phyloP scores from a whole-genome alignment of 2,329 filamentous ascomycete species.

The Beauveria rudraprayagi region DNA sequence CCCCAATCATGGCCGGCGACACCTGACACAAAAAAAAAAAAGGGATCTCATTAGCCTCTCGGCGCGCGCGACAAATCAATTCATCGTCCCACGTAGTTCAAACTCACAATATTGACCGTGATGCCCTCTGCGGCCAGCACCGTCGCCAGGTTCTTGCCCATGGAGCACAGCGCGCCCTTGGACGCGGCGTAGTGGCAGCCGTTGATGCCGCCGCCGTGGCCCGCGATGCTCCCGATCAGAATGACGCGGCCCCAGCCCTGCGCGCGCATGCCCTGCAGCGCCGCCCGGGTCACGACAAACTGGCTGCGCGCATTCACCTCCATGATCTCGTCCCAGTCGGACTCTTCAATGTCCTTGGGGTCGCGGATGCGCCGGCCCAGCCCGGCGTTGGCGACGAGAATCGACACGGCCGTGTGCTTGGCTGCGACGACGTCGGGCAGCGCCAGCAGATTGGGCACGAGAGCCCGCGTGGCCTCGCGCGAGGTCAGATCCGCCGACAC shows the following conservation, averaged over 20 bases:
- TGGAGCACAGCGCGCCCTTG: slow-evolving; percentile 48
- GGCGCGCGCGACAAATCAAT: neutral
- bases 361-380: slow-evolving; percentile 52
- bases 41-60: neutral
- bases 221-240: slow-evolving; percentile 56
- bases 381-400: slow-evolving; percentile 59
- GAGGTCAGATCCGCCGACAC: slow-evolving; percentile 22
- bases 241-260: slow-evolving; percentile 56
- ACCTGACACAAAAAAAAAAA: slow-evolving; percentile 34
- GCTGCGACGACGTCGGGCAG: slow-evolving; percentile 11
- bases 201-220: slow-evolving; percentile 55
- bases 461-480: slow-evolving; percentile 18
- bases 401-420: slow-evolving; percentile 29
- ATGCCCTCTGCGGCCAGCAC: slow-evolving; percentile 53
- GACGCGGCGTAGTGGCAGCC: slow-evolving; percentile 53
- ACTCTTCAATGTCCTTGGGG: slow-evolving; percentile 51
- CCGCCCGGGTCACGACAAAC: slow-evolving; percentile 53
- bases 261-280: slow-evolving; percentile 51
- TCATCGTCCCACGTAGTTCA: neutral
- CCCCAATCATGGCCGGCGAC: slow-evolving; percentile 61
- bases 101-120: slow-evolving; percentile 45
- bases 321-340: slow-evolving; percentile 57
- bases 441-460: slow-evolving; percentile 18
- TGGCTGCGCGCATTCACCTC: slow-evolving; percentile 53
- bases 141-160: slow-evolving; percentile 57